phyloP scores from a whole-genome alignment of 306 rosid genomes.

The Rosa persica region DNA sequence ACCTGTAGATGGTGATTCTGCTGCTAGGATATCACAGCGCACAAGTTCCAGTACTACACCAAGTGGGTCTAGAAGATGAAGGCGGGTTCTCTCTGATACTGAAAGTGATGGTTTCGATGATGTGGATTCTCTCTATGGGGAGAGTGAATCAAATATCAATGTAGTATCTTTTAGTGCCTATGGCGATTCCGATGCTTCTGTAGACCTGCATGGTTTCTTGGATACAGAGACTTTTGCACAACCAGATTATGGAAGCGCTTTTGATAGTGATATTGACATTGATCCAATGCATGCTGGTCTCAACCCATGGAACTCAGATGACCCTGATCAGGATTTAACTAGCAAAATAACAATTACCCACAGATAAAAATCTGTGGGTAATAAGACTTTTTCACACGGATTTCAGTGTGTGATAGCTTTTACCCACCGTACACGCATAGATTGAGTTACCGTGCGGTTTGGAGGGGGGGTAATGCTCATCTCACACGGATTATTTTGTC shows the following conservation, averaged over 20 bases:
- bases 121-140: constrained; percentile 59
- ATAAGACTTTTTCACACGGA: too few relatives aligned
- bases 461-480: too few relatives aligned
- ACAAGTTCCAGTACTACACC: constrained; percentile 67
- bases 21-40: constrained; percentile 42
- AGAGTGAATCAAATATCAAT: constrained; percentile 67
- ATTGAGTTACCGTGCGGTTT: too few relatives aligned
- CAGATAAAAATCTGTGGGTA: too few relatives aligned
- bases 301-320: constrained; percentile 62
- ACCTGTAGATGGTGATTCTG: constrained; percentile 44
- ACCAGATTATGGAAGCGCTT: constrained; percentile 33
- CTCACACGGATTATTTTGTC: too few relatives aligned
- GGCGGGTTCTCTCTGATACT: constrained; percentile 62
- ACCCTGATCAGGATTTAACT: constrained; percentile 38
- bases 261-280: constrained; percentile 75
- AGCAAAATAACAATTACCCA: too few relatives aligned
- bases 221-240: constrained; percentile 49
- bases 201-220: constrained; percentile 64
- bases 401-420: too few relatives aligned
- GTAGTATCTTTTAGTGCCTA: constrained; percentile 59
- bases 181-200: constrained; percentile 80
- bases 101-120: constrained; percentile 82
- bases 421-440: too few relatives aligned
- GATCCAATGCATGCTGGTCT: constrained; percentile 94
- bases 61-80: constrained; percentile 69